phyloP scores from a whole-genome alignment of 257 asterid species.

The Striga asiatica region DNA sequence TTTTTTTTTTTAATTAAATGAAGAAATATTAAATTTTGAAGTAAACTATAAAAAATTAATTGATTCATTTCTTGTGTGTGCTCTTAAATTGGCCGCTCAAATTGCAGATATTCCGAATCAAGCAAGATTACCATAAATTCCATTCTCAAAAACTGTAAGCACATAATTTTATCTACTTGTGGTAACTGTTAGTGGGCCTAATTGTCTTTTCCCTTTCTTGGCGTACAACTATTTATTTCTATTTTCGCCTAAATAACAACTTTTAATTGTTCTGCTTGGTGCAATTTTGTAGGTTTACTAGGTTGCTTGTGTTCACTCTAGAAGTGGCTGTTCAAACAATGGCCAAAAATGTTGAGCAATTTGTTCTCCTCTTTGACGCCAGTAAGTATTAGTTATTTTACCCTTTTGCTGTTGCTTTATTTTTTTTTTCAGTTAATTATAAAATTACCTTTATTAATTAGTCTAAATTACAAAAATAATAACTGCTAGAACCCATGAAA shows the following conservation, averaged over 20 bases:
- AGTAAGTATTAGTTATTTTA: too few relatives aligned
- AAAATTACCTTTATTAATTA: not conserved
- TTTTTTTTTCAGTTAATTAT: not conserved
- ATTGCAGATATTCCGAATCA: conserved; percentile 68
- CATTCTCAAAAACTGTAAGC: conserved; percentile 78
- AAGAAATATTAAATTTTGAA: not conserved
- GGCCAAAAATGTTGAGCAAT: conserved; percentile 65
- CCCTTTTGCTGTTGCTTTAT: not conserved
- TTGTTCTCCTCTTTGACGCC: conserved; percentile 77
- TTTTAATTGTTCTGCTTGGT: not conserved
- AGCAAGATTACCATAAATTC: conserved; percentile 88
- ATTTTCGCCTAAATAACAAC: not conserved
- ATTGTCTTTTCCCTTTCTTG: not conserved
- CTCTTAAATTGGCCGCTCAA: not conserved
- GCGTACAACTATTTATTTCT: not conserved
- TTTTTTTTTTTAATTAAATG: not conserved
- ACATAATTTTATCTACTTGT: conserved; percentile 2
- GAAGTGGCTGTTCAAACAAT: conserved; percentile 89
- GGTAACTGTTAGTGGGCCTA: not conserved
- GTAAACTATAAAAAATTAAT: not conserved
- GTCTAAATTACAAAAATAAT: not conserved
- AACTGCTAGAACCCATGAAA: too few relatives aligned
- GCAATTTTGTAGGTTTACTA: conserved; percentile 42
- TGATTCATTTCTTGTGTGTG: not conserved
- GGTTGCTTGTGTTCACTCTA: conserved; percentile 76